phyloP scores from a whole-genome alignment of 345 rosid species.

The Linum trigynum region DNA sequence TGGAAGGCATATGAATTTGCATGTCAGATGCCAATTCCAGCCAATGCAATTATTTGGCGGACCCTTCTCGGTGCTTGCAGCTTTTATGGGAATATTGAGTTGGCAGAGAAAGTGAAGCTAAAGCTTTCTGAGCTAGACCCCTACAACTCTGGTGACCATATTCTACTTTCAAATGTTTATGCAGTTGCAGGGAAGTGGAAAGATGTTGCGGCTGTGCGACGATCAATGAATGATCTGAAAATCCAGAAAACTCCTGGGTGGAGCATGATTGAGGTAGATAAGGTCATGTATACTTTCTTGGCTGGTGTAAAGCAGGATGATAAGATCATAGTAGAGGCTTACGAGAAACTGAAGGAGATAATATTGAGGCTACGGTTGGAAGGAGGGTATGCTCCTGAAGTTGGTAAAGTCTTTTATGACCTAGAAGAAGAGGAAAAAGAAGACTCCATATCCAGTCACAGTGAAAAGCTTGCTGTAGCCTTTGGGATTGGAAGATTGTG shows the following conservation, averaged over 20 bases:
- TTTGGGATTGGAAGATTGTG: slow-evolving; percentile 40
- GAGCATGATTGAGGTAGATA: slow-evolving; percentile 63
- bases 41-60: slow-evolving; percentile 82
- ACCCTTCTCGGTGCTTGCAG: slow-evolving; percentile 87
- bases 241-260: slow-evolving; percentile 70
- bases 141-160: slow-evolving; percentile 62
- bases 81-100: slow-evolving; percentile 68
- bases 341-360: slow-evolving; percentile 26
- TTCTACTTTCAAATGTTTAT: slow-evolving; percentile 66
- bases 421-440: slow-evolving; percentile 57
- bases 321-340: slow-evolving; percentile 24
- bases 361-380: slow-evolving; percentile 29
- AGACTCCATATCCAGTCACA: slow-evolving; percentile 42
- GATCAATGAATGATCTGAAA: slow-evolving; percentile 44
- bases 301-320: slow-evolving; percentile 22
- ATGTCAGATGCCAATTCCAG: slow-evolving; percentile 58
- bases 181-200: slow-evolving; percentile 76
- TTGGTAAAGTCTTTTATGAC: slow-evolving; percentile 39
- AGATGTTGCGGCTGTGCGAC: slow-evolving; percentile 57
- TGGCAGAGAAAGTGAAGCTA: slow-evolving; percentile 69
- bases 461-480: slow-evolving; percentile 67
- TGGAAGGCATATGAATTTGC: slow-evolving; percentile 67
- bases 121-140: slow-evolving; percentile 75
- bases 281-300: slow-evolving; percentile 21
- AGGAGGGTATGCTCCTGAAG: slow-evolving; percentile 50